Percentiles rank a stretch among this genome's conserved stretches.
These are phyloP conservation scores for Gremmenia infestans DNA, from an alignment of 2,329 filamentous ascomycete species.

Conservation along the genomic window DNA sequence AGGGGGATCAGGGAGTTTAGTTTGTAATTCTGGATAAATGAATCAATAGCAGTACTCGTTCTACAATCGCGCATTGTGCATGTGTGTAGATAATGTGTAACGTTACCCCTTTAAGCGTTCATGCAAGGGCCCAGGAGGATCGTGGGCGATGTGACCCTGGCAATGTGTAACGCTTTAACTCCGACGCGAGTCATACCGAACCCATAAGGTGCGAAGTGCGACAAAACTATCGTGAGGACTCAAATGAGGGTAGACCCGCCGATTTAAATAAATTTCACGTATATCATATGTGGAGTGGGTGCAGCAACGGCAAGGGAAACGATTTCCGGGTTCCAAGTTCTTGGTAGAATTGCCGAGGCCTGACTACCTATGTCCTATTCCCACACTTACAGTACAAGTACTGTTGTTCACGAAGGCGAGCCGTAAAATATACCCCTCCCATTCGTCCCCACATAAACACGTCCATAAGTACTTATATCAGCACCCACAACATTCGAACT, in stretches of 20 bases:
- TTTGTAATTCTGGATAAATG: neutral
- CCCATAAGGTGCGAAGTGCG: neutral
- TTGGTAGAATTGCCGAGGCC: no score
- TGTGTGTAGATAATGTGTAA: neutral
- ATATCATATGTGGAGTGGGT: neutral
- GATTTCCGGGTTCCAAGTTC: neutral
- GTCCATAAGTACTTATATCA: constrained; percentile 26
- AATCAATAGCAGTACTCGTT: neutral
- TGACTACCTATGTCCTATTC: no score
- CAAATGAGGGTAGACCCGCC: neutral
- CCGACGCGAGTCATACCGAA: neutral
- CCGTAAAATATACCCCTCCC: constrained; percentile 33
- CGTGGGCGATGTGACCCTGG: neutral
- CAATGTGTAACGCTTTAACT: neutral
- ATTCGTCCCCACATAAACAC: constrained; percentile 31
- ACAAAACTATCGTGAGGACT: neutral
- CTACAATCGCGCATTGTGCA: neutral
- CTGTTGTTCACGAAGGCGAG: constrained; percentile 2
- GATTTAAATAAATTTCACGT: neutral
- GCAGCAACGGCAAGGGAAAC: neutral
- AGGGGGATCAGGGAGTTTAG: neutral
- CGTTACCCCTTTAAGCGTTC: neutral
- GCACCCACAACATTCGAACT: constrained; percentile 26
- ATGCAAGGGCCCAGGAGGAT: neutral
- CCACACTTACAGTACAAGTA: no score